Conservation (phyloP, 805 yeast genomes). For the Candida sanyiensis region DNA sequence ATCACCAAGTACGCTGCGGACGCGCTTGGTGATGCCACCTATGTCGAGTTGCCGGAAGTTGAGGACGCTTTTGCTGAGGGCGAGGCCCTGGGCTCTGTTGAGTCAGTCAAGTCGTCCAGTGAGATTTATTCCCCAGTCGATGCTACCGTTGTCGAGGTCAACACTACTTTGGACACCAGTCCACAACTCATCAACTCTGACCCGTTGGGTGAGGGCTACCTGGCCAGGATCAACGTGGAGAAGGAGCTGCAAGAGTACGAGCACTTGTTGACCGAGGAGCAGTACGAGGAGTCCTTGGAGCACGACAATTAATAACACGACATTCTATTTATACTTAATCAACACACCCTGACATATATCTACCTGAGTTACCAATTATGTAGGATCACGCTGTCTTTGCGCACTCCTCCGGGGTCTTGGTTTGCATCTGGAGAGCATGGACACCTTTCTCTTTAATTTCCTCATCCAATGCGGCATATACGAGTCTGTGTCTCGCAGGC, state of each 20-base stretch:
- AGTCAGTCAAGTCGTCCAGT: slow-evolving; percentile 88
- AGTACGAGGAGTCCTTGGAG: slow-evolving; percentile 27
- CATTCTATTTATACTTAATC: too few relatives aligned
- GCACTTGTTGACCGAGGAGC: slow-evolving; percentile 50
- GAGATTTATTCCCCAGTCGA: slow-evolving; percentile 86
- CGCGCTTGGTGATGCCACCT: slow-evolving; percentile 95
- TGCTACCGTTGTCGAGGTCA: slow-evolving; percentile 71
- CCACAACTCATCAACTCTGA: slow-evolving; percentile 82
- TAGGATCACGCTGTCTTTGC: slow-evolving; percentile 1
- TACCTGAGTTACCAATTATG: too few relatives aligned
- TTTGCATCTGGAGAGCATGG: slow-evolving; percentile 83
- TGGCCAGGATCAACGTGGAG: slow-evolving; percentile 64
- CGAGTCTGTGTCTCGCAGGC: slow-evolving; percentile 73
- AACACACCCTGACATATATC: too few relatives aligned
- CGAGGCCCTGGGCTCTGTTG: slow-evolving; percentile 88
- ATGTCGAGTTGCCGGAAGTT: slow-evolving; percentile 79
- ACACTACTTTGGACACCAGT: slow-evolving; percentile 54
- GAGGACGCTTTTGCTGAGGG: slow-evolving; percentile 59
- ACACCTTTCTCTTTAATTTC: slow-evolving; percentile 69
- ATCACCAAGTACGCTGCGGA: slow-evolving; percentile 93
- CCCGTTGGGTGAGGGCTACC: slow-evolving; percentile 94
- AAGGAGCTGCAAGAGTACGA: slow-evolving; percentile 46
- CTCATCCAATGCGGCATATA: slow-evolving; percentile 63
- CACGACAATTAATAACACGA: slow-evolving; percentile 12
- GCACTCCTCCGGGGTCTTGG: slow-evolving; percentile 64